These are phyloP conservation scores for Monascus ruber DNA, from an alignment of 2,329 filamentous ascomycete genomes.

Conservation along the genomic window DNA sequence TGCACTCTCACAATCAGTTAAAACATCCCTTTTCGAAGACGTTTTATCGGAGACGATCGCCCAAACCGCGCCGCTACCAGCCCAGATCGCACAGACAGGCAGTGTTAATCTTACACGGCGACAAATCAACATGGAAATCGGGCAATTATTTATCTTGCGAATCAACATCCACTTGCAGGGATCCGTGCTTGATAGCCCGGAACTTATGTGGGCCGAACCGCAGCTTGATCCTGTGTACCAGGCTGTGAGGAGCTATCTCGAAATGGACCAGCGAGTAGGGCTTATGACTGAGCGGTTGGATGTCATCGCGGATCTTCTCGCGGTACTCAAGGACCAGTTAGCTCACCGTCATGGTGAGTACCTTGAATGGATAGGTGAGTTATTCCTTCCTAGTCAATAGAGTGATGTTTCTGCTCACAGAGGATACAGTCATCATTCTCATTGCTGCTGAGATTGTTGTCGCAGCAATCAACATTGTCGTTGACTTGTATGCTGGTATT, in stretches of 20 bases:
- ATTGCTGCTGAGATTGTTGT: conserved; percentile 94
- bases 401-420: neutral
- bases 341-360: conserved; percentile 87
- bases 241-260: conserved; percentile 85
- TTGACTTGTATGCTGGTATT: conserved; percentile 70
- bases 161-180: conserved; percentile 98
- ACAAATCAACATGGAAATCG: conserved; percentile 99
- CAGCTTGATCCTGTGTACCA: conserved; percentile 94
- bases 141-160: conserved; percentile 90
- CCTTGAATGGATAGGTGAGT: conserved; percentile 76
- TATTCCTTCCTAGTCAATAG: neutral
- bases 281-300: conserved; percentile 81
- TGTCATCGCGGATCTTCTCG: conserved; percentile 85
- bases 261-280: conserved; percentile 93
- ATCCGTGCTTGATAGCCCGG: conserved; percentile 88
- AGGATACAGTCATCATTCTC: conserved; percentile 68
- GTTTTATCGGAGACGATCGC: conserved; percentile 89
- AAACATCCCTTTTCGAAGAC: conserved; percentile 95
- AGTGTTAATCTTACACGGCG: conserved; percentile 78
- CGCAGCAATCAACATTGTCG: conserved; percentile 85
- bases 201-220: conserved; percentile 97
- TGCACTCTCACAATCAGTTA: conserved; percentile 88
- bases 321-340: conserved; percentile 88
- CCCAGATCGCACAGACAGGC: conserved; percentile 83
- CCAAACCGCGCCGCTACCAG: conserved; percentile 82